A percentile compares a stretch with the other conserved stretches of the same genome.
These are phyloP conservation scores for Asclepias syriaca DNA, from an alignment of 257 asterid species.

Conservation along the genomic window DNA sequence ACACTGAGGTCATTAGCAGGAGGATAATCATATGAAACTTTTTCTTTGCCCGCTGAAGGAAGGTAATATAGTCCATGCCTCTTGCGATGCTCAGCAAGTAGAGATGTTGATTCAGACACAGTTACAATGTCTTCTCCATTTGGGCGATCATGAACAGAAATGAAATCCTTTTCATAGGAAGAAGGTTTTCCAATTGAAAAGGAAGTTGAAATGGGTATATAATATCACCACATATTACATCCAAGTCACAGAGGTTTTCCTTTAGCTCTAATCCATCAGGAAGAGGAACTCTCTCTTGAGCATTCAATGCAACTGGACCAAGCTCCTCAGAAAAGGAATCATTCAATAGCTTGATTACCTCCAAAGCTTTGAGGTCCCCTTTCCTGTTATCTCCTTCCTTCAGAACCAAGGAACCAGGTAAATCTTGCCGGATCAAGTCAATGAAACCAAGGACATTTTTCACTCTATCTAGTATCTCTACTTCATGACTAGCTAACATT, in stretches of 20 bases:
- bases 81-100: constrained; percentile 80
- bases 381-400: constrained; percentile 33
- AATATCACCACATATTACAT: constrained; percentile 57
- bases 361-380: constrained; percentile 37
- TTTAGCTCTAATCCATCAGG: constrained; percentile 72
- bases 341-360: constrained; percentile 38
- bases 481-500: constrained; percentile 65
- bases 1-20: constrained; percentile 61
- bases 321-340: constrained; percentile 75
- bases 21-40: constrained; percentile 49
- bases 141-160: constrained; percentile 27
- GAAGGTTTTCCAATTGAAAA: constrained; percentile 57
- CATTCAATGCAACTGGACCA: constrained; percentile 72
- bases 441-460: constrained; percentile 71
- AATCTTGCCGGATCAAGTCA: constrained; percentile 47
- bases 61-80: constrained; percentile 84
- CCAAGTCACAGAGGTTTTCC: constrained; percentile 69
- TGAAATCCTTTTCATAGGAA: constrained; percentile 27
- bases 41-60: constrained; percentile 48
- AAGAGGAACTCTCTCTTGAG: constrained; percentile 73
- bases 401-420: constrained; percentile 31
- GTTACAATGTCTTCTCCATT: constrained; percentile 50
- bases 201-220: constrained; percentile 45
- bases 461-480: constrained; percentile 84
- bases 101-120: constrained; percentile 62